A percentile compares a stretch with the other conserved stretches of the same genome.
Evolutionary conservation across 2,329 filamentous ascomycete genomes (phyloP).

Genomic region (Cytospora piceae): DNA sequence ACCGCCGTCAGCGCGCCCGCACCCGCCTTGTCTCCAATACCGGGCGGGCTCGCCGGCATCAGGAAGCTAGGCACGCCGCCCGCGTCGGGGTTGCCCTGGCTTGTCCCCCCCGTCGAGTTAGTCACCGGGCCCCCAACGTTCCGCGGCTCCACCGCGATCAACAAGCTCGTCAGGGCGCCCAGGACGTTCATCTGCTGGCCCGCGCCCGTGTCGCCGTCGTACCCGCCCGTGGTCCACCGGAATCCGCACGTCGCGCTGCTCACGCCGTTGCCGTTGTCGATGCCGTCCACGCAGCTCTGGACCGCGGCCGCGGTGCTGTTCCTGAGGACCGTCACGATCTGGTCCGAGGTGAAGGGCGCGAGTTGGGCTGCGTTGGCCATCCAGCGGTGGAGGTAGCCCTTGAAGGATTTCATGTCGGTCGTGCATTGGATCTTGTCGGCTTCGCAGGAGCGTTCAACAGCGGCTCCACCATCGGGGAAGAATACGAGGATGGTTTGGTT

Average conservation of each 20-base stretch:
- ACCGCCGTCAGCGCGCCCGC: slow-evolving; percentile 47
- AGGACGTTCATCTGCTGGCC: slow-evolving; percentile 58
- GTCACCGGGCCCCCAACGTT: slow-evolving; percentile 39
- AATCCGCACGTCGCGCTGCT: slow-evolving; percentile 53
- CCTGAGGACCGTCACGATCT: slow-evolving; percentile 49
- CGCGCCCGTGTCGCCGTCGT: slow-evolving; percentile 53
- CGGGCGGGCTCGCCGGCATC: slow-evolving; percentile 29
- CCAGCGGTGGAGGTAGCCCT: slow-evolving; percentile 57
- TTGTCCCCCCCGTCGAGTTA: slow-evolving; percentile 49
- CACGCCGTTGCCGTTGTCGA: slow-evolving; percentile 34
- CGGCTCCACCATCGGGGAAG: slow-evolving; percentile 43
- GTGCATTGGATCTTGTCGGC: slow-evolving; percentile 54
- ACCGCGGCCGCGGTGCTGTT: slow-evolving; percentile 54
- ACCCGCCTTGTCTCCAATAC: slow-evolving; percentile 44
- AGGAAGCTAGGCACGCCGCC: slow-evolving; percentile 30
- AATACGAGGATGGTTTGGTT: slow-evolving; percentile 41
- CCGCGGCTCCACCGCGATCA: slow-evolving; percentile 40
- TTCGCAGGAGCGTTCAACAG: slow-evolving; percentile 58
- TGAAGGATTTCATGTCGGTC: slow-evolving; percentile 62
- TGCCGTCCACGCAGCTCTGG: slow-evolving; percentile 42
- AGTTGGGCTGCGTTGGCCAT: slow-evolving; percentile 53
- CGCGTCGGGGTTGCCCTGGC: slow-evolving; percentile 39
- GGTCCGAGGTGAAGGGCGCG: slow-evolving; percentile 50
- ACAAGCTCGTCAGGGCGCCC: slow-evolving; percentile 50
- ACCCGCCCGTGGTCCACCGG: slow-evolving; percentile 50